Evolutionary conservation across 345 rosid genomes (phyloP), one percentile per base, ranked within the genome.

Genomic region (Populus nigra): DNA sequence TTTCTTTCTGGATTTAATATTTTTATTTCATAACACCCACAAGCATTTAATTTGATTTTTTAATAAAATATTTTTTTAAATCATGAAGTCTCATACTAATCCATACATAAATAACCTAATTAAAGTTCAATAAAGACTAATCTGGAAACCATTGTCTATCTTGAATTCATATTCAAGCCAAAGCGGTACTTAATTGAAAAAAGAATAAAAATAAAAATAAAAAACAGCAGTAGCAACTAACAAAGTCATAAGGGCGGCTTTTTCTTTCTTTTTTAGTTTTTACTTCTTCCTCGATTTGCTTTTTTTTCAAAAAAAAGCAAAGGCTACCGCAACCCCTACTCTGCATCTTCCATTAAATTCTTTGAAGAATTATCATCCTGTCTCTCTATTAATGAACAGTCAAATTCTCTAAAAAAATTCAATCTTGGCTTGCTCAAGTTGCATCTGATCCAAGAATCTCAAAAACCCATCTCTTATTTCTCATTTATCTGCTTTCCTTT

Each of bases 361-460:
- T 27, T 8, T 9, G 45, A n/a, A 38, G 53, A n/a, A 47, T 27
- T 8, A 43, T 61, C 69, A 41, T 71, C 71, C 74, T 77, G 71
- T 55, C 77, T 41, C 25, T 68, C 62, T 68, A 16, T 41, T 3
- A 25, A 23, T 10, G 15, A 38, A 41, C 67, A 25, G 25, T 13
- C 61, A 43, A 20, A 4, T 27, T 22, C 71, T 39, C 15, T 66
- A 10, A 15, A 11, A 35, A 31, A 35, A n/a, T 33, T 8, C 18
- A 20, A 47, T 49, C 65, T 10, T 6, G 12, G 20, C 38, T 4
- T 9, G 39, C 20, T 36, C 17, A 5, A 16, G 25, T 49, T 47
- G 31, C 65, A 39, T 72, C 80, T 66, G 72, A 78, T 73, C 81
- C 43, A 36, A 66, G 65, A 65, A 50, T 72, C 76, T 72, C 71